These are phyloP conservation scores for Beauveria varroae DNA, from an alignment of 2,329 filamentous ascomycete genomes.

Conservation along the genomic window DNA sequence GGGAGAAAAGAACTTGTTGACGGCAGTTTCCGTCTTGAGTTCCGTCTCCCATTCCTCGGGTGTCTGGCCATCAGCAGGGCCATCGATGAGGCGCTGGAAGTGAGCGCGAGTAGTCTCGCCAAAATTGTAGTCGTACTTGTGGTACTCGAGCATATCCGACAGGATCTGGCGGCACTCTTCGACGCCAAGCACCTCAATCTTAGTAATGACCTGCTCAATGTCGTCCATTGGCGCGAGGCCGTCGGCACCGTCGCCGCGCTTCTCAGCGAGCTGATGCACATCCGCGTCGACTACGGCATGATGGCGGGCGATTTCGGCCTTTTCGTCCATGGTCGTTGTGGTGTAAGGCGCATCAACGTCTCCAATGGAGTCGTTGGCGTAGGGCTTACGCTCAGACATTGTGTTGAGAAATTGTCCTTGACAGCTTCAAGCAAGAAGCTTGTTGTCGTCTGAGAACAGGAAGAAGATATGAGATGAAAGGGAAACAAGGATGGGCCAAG, in stretches of 20 bases:
- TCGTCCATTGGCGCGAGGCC: constrained; percentile 18
- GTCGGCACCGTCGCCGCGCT: constrained; percentile 11
- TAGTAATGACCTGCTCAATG: constrained; percentile 19
- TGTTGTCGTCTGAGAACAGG: neutral
- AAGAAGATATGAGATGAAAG: neutral
- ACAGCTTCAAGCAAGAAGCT: neutral
- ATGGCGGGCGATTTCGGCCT: constrained; percentile 3
- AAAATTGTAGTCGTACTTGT: constrained; percentile 21
- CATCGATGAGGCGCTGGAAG: constrained; percentile 14
- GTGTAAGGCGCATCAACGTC: neutral
- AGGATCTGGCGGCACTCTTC: constrained; percentile 17
- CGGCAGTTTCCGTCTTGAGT: constrained; percentile 8
- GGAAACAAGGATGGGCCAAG: neutral
- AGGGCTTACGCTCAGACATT: constrained; percentile 10
- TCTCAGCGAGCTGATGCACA: constrained; percentile 7
- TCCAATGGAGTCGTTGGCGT: neutral
- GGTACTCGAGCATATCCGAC: constrained; percentile 15
- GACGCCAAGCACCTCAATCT: constrained; percentile 17
- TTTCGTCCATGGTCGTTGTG: neutral
- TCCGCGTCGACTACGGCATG: neutral
- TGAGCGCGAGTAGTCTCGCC: constrained; percentile 14
- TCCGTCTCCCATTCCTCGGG: constrained; percentile 9
- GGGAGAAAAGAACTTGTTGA: constrained; percentile 9
- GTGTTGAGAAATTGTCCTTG: neutral
- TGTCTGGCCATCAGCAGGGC: constrained; percentile 14